Conservation (phyloP, 345 rosid species). For the Salix dunnii region DNA sequence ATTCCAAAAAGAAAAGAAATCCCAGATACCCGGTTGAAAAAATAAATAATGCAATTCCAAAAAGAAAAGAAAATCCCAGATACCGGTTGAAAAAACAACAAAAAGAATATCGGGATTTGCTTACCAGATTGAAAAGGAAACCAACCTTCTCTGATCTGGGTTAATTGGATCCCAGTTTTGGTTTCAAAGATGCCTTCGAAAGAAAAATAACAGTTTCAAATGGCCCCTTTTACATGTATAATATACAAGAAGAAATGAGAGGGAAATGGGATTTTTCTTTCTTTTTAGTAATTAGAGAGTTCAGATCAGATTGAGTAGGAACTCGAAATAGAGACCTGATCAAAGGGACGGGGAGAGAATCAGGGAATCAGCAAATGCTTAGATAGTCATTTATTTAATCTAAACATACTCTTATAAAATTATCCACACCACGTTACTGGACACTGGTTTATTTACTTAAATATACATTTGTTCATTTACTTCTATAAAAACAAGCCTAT, state of each 20-base stretch:
- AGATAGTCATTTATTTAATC: too few species aligned
- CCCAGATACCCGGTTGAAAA: neutral
- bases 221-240: too few species aligned
- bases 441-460: too few species aligned
- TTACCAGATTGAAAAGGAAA: conserved; percentile 9
- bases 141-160: neutral
- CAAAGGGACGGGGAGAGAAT: neutral
- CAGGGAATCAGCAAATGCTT: neutral
- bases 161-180: neutral
- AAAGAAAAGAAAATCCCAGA: neutral
- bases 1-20: neutral
- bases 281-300: neutral
- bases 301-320: neutral
- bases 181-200: neutral
- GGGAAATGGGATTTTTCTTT: neutral
- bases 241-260: neutral
- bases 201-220: neutral
- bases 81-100: neutral
- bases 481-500: too few species aligned
- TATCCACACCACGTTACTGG: too few species aligned
- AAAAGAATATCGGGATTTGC: conserved; percentile 1
- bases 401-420: too few species aligned
- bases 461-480: too few species aligned
- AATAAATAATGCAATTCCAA: conserved; percentile 3
- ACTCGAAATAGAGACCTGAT: neutral